These are phyloP conservation scores for Hibiscus tridactylites DNA, from an alignment of 345 rosid genomes.

Conservation along the genomic window DNA sequence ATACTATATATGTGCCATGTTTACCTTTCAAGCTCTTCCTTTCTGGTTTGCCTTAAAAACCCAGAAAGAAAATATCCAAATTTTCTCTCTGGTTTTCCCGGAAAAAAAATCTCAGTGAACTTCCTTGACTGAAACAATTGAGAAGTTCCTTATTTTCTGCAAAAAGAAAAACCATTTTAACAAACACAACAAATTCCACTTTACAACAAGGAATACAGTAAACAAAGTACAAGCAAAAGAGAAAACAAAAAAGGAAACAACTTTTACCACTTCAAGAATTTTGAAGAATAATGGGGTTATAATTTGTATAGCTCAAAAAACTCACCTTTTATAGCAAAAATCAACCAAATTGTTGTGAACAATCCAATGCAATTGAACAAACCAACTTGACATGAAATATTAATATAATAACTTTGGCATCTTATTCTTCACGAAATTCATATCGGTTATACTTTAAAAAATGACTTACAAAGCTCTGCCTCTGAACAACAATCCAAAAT, in stretches of 20 bases:
- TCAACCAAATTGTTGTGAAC: not conserved
- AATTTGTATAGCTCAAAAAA: not conserved
- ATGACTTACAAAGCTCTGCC: not conserved
- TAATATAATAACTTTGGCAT: not conserved
- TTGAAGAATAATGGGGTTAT: not conserved
- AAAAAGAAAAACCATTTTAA: not conserved
- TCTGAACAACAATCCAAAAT: not conserved
- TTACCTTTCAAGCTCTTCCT: slow-evolving; percentile 8
- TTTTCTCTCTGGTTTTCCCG: not conserved
- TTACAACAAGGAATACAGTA: not conserved
- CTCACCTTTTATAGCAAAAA: slow-evolving; percentile 6
- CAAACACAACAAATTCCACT: not conserved
- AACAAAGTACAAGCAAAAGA: not conserved
- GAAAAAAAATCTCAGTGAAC: not conserved
- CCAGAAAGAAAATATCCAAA: not conserved
- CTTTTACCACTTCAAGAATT: not conserved
- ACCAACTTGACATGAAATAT: not conserved
- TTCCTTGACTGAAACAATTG: not conserved
- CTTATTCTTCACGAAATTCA: not conserved
- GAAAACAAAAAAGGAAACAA: not conserved
- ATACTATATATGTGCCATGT: not conserved
- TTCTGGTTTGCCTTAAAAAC: not conserved
- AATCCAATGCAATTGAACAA: not conserved
- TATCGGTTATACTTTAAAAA: not conserved
- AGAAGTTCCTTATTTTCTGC: not conserved